Evolutionary conservation across 768 basidiomycete species (phyloP).

Genomic region (Clitopilus passeckerianus): DNA sequence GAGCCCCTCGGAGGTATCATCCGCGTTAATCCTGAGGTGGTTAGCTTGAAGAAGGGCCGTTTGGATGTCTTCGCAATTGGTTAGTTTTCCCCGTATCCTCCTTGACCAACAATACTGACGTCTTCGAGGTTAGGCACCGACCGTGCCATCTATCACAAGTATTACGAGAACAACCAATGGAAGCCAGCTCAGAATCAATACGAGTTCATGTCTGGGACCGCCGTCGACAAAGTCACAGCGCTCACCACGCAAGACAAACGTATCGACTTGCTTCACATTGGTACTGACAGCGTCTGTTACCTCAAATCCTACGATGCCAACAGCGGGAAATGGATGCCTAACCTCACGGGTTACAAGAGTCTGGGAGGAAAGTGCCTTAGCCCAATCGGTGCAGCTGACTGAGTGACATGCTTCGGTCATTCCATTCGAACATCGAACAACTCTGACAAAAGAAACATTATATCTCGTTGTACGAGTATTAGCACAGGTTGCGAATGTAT

Average conservation of each 20-base stretch:
- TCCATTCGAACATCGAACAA: too few relatives aligned
- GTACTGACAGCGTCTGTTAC: background rate
- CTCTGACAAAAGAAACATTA: too few relatives aligned
- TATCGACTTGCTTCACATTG: background rate
- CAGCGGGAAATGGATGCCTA: background rate
- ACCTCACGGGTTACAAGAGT: background rate
- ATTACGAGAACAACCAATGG: background rate
- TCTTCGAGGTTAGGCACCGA: constrained; percentile 3
- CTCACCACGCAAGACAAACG: background rate
- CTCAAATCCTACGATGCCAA: background rate
- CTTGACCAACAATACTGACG: background rate
- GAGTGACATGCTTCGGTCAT: background rate
- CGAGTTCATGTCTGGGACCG: background rate
- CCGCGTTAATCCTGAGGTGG: background rate
- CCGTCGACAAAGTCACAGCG: background rate
- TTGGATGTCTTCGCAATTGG: background rate
- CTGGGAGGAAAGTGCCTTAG: background rate
- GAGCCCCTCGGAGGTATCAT: background rate
- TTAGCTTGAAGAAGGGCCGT: background rate
- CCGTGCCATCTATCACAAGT: constrained; percentile 1
- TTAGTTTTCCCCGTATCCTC: background rate
- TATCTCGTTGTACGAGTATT: too few relatives aligned
- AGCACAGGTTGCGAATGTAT: too few relatives aligned
- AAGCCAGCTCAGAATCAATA: background rate
- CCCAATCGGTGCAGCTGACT: background rate